Conservation (phyloP, 73 alveolate genomes). For the Symbiodinium pilosum region DNA sequence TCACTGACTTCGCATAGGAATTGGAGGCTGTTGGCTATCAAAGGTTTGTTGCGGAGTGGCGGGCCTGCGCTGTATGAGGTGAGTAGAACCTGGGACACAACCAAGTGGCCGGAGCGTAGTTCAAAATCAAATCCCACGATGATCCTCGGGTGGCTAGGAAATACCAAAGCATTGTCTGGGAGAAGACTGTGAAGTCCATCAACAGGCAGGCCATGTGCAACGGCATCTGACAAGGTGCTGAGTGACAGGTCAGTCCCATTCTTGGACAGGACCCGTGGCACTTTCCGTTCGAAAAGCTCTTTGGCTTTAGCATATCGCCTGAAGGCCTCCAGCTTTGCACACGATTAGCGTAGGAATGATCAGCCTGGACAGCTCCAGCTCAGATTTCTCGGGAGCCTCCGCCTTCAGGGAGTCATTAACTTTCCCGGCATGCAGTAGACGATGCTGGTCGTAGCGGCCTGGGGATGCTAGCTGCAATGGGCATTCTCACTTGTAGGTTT, state of each 20-base stretch:
- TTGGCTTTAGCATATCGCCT: conserved; percentile 28
- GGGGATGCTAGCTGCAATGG: no score
- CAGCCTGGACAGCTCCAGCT: not conserved
- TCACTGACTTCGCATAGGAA: no score
- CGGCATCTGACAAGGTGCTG: not conserved
- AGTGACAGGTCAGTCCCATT: conserved; percentile 15
- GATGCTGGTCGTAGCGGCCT: not conserved
- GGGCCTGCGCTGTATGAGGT: no score
- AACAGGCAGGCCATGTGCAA: not conserved
- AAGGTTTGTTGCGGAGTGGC: no score
- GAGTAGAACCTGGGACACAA: not conserved
- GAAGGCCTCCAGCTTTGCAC: conserved; percentile 30
- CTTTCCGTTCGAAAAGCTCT: conserved; percentile 19
- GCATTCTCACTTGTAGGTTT: no score
- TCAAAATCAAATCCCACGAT: not conserved
- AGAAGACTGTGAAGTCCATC: no score
- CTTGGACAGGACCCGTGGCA: not conserved
- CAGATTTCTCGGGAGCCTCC: not conserved
- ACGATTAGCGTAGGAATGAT: not conserved
- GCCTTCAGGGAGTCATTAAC: not conserved
- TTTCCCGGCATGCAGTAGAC: not conserved
- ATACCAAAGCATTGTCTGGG: no score
- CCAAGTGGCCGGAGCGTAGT: not conserved
- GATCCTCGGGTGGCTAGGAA: no score
- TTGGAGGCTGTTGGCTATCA: no score